These are phyloP conservation scores for Lagerstroemia speciosa DNA, from an alignment of 345 rosid species.

Conservation along the genomic window DNA sequence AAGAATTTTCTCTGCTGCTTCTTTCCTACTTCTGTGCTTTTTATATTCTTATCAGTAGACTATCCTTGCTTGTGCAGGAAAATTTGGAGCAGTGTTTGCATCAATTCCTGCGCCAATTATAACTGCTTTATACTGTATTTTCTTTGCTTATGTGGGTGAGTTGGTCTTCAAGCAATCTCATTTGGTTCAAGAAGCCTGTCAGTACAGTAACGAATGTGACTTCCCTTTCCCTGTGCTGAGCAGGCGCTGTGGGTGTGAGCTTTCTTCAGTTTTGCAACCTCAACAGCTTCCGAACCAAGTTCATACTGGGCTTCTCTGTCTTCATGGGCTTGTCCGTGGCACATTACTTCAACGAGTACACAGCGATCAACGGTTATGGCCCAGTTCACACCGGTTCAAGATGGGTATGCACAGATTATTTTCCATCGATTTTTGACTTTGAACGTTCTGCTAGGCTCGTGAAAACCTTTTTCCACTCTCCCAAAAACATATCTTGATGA, in stretches of 20 bases:
- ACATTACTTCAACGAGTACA: slow-evolving; percentile 86
- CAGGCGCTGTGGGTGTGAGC: slow-evolving; percentile 89
- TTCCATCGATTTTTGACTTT: not conserved
- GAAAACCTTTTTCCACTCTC: not conserved
- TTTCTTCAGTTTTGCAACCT: slow-evolving; percentile 90
- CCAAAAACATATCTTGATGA: not conserved
- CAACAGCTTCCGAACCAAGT: slow-evolving; percentile 69
- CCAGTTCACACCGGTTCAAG: slow-evolving; percentile 72
- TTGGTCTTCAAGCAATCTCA: slow-evolving; percentile 7
- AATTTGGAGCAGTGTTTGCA: slow-evolving; percentile 93
- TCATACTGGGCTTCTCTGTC: slow-evolving; percentile 78
- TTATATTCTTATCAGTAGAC: slow-evolving; percentile 6
- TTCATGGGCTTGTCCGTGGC: slow-evolving; percentile 88
- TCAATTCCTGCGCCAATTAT: slow-evolving; percentile 78
- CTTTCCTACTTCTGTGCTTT: not conserved
- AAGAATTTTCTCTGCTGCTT: not conserved
- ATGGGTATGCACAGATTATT: slow-evolving; percentile 64
- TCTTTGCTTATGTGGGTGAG: slow-evolving; percentile 93
- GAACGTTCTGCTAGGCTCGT: not conserved
- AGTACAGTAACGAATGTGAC: not conserved
- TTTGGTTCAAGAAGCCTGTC: not conserved
- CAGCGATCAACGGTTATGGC: slow-evolving; percentile 72
- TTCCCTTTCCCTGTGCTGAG: slow-evolving; percentile 1
- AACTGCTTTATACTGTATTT: slow-evolving; percentile 75
- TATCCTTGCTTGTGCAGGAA: slow-evolving; percentile 40